Evolutionary conservation across 176 grass and related monocot genomes (phyloP).

Genomic region (Carex cristatella): DNA sequence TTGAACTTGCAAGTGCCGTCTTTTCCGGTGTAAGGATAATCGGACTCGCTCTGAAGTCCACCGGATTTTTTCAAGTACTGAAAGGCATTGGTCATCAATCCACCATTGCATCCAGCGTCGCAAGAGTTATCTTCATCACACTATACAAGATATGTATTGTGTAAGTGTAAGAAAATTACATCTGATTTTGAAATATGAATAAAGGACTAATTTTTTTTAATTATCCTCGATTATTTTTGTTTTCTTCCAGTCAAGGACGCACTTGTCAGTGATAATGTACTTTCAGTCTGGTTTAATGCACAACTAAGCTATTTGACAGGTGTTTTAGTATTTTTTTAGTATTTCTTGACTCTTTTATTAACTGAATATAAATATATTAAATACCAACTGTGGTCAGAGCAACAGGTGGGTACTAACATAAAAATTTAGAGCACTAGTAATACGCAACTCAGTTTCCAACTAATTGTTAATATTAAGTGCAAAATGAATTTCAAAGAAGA

Average conservation of each 20-base stretch:
- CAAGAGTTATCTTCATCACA: constrained; percentile 60
- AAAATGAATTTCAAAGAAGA: neutral
- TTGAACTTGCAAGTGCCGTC: constrained; percentile 54
- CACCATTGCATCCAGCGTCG: constrained; percentile 69
- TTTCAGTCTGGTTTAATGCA: neutral
- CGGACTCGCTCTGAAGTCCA: constrained; percentile 55
- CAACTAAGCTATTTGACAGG: neutral
- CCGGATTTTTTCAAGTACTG: constrained; percentile 53
- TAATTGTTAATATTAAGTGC: neutral
- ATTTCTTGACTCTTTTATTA: neutral
- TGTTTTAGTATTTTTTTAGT: neutral
- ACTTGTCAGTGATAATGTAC: neutral
- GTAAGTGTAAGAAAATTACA: neutral
- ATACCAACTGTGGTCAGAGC: neutral
- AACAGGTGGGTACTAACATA: neutral
- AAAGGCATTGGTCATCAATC: constrained; percentile 78
- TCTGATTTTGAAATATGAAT: neutral
- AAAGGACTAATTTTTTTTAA: neutral
- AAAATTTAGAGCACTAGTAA: neutral
- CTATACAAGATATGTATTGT: constrained; percentile 30
- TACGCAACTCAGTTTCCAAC: neutral
- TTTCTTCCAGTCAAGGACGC: too few species aligned
- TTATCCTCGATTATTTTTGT: neutral
- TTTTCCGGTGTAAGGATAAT: constrained; percentile 57
- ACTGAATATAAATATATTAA: neutral